Evolutionary conservation across 768 basidiomycete genomes (phyloP).

Genomic region (Boletus barrowsii): DNA sequence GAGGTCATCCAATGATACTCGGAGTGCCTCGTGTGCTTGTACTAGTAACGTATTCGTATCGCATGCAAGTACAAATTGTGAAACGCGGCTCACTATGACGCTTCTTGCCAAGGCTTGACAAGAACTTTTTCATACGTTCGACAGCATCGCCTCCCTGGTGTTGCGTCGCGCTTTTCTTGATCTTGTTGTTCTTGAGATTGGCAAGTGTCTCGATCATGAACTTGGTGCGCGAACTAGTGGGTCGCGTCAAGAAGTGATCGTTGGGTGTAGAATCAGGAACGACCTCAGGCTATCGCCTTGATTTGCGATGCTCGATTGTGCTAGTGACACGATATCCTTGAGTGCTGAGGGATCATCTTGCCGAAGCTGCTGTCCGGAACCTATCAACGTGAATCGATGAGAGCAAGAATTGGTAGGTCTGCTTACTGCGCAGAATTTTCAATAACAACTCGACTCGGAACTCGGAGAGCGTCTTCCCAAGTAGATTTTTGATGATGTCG

Average conservation of each 20-base stretch:
- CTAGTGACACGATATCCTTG: constrained; percentile 84
- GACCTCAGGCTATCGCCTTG: constrained; percentile 54
- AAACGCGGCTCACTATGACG: constrained; percentile 50
- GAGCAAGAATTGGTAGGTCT: neutral
- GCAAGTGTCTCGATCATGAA: constrained; percentile 95
- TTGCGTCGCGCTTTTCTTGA: constrained; percentile 60
- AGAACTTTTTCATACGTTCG: constrained; percentile 85
- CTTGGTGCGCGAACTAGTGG: constrained; percentile 73
- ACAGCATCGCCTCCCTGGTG: constrained; percentile 75
- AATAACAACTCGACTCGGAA: constrained; percentile 83
- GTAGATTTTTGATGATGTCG: constrained; percentile 78
- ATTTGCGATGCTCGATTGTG: constrained; percentile 66
- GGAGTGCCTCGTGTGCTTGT: constrained; percentile 78
- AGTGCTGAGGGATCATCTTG: constrained; percentile 89
- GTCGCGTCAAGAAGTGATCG: neutral
- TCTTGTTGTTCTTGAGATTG: constrained; percentile 90
- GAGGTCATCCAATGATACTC: constrained; percentile 82
- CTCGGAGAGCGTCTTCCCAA: constrained; percentile 65
- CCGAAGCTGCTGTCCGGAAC: constrained; percentile 87
- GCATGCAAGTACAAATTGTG: neutral
- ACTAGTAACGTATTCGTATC: constrained; percentile 44
- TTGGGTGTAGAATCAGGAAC: neutral
- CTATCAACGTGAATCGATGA: constrained; percentile 40
- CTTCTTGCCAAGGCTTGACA: constrained; percentile 72
- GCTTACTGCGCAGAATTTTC: constrained; percentile 77